A percentile compares a stretch with the other conserved stretches of the same genome.
Evolutionary conservation across 768 basidiomycete genomes (phyloP).

Genomic region (Agrocybe pediades): DNA sequence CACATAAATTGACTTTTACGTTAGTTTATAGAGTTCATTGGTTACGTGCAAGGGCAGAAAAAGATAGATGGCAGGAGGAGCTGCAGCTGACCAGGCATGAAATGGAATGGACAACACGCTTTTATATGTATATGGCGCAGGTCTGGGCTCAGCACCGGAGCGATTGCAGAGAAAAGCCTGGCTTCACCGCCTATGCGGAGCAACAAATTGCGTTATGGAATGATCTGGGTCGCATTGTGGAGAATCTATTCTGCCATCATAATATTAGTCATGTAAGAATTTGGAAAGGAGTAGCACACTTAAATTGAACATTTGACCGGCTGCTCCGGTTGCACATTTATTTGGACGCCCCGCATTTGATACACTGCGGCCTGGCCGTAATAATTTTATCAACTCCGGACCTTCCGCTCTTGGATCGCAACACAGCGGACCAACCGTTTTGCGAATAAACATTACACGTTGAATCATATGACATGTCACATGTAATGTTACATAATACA

Average conservation of each 20-base stretch:
- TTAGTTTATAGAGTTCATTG: slow-evolving; percentile 12
- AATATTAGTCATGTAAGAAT: neutral
- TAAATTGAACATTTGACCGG: neutral
- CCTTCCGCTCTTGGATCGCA: too few species aligned
- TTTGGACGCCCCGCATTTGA: too few species aligned
- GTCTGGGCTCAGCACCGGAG: neutral
- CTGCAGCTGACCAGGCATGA: neutral
- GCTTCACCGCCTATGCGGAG: neutral
- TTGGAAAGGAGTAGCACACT: neutral
- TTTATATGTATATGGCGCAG: neutral
- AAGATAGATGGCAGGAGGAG: slow-evolving; percentile 8
- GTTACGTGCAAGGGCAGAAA: slow-evolving; percentile 10
- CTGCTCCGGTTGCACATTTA: too few species aligned
- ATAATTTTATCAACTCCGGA: too few species aligned
- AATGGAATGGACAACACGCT: slow-evolving; percentile 10
- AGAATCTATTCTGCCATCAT: neutral
- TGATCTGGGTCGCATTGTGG: slow-evolving; percentile 1
- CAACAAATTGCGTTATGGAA: slow-evolving; percentile 8
- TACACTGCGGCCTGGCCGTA: neutral
- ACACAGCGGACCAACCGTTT: too few species aligned
- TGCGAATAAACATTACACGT: too few species aligned
- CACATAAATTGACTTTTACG: too few species aligned
- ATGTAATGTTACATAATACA: too few species aligned
- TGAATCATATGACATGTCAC: too few species aligned
- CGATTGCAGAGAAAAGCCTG: neutral